These are phyloP conservation scores for Petunia hybrid DNA, from an alignment of 305 asterid genomes.

Conservation along the genomic window DNA sequence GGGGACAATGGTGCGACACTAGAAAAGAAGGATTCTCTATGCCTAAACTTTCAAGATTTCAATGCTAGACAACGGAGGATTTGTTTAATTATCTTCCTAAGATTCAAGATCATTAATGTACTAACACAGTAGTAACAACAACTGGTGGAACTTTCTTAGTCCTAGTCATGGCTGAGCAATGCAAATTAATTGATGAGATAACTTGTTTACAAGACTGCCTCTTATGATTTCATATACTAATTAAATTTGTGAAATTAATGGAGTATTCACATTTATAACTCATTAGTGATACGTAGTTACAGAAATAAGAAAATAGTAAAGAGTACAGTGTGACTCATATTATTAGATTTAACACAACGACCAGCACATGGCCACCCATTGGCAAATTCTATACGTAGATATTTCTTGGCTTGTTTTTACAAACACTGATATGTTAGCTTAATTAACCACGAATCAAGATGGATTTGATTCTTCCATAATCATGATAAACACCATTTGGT, in stretches of 20 bases:
- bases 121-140: not conserved
- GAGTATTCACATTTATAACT: constrained; percentile 20
- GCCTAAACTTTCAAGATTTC: constrained; percentile 19
- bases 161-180: not conserved
- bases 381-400: constrained; percentile 33
- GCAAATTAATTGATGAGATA: not conserved
- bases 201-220: not conserved
- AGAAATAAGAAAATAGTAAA: not conserved
- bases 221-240: not conserved
- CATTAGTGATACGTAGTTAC: not conserved
- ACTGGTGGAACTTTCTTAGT: not conserved
- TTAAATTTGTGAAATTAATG: not conserved
- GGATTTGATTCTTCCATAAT: constrained; percentile 26
- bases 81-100: constrained; percentile 1
- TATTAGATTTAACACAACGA: constrained; percentile 2
- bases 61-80: not conserved
- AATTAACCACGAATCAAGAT: constrained; percentile 14
- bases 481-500: constrained; percentile 29
- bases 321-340: constrained; percentile 9
- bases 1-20: constrained; percentile 32
- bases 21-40: constrained; percentile 19
- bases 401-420: not conserved
- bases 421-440: constrained; percentile 17
- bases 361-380: constrained; percentile 38
- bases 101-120: not conserved